A percentile compares a stretch with the other conserved stretches of the same genome.
phyloP scores from a whole-genome alignment of 345 rosid genomes.

The Eutrema japonicum region DNA sequence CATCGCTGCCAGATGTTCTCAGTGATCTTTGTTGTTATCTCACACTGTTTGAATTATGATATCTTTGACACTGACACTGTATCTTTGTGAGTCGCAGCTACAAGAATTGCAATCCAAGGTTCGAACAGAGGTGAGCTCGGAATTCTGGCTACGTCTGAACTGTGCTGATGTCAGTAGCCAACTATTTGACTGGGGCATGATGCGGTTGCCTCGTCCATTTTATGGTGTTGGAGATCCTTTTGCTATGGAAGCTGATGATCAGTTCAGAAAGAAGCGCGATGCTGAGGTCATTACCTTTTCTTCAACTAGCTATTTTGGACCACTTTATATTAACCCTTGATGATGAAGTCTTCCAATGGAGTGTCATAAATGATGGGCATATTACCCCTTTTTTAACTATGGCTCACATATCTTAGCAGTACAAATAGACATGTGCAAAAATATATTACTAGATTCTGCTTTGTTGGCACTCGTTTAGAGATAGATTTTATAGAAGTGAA shows the following conservation, averaged over 20 bases:
- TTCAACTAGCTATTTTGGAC: constrained; percentile 21
- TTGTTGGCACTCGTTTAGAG: constrained; percentile 3
- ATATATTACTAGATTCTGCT: neutral
- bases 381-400: neutral
- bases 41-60: constrained; percentile 9
- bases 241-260: constrained; percentile 86
- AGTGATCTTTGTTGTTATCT: neutral
- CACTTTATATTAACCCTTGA: neutral
- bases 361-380: neutral
- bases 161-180: constrained; percentile 74
- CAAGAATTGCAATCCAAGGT: constrained; percentile 82
- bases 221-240: constrained; percentile 94
- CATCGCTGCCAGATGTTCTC: neutral
- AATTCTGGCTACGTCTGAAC: constrained; percentile 76
- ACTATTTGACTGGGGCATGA: constrained; percentile 95
- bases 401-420: constrained; percentile 1
- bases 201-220: constrained; percentile 75
- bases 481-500: neutral
- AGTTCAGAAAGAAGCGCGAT: constrained; percentile 90
- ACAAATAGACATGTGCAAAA: neutral
- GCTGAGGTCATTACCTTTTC: constrained; percentile 66
- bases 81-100: constrained; percentile 56
- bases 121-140: constrained; percentile 80
- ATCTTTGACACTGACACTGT: constrained; percentile 22
- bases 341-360: neutral